These are phyloP conservation scores for Stagonosporopsis cucurbitacearum DNA, from an alignment of 2,329 filamentous ascomycete species.

Conservation along the genomic window DNA sequence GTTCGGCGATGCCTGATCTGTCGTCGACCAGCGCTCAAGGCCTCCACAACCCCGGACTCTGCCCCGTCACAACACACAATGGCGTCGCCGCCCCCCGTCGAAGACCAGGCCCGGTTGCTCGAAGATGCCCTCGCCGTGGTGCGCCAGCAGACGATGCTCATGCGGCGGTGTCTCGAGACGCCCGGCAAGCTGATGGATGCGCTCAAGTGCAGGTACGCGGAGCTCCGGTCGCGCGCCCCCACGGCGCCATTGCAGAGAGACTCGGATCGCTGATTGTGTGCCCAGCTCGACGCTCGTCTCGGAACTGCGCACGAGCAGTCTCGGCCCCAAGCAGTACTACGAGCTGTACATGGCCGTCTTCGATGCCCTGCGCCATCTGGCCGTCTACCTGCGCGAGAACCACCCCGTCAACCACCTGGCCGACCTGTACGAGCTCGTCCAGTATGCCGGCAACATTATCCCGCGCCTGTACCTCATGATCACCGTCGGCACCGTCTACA, in stretches of 20 bases:
- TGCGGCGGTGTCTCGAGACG: slow-evolving; percentile 97
- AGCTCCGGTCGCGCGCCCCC: slow-evolving; percentile 1
- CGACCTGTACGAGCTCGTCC: slow-evolving; percentile 95
- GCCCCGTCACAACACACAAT: slow-evolving; percentile 41
- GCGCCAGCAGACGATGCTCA: slow-evolving; percentile 93
- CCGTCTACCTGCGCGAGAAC: slow-evolving; percentile 94
- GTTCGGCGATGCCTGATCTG: slow-evolving; percentile 25
- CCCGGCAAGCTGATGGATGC: slow-evolving; percentile 99
- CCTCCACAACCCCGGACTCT: slow-evolving; percentile 40
- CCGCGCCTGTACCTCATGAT: slow-evolving; percentile 98
- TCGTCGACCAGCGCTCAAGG: slow-evolving; percentile 25
- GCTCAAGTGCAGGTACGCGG: slow-evolving; percentile 90
- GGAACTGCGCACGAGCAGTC: slow-evolving; percentile 94
- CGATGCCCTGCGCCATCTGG: slow-evolving; percentile 94
- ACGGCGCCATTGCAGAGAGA: slow-evolving; percentile 1
- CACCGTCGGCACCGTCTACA: slow-evolving; percentile 98
- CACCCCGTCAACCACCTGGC: slow-evolving; percentile 98
- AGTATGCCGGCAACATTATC: slow-evolving; percentile 98
- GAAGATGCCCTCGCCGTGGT: slow-evolving; percentile 97
- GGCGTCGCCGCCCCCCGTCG: slow-evolving; percentile 58
- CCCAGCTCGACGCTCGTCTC: slow-evolving; percentile 93
- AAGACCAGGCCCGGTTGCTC: slow-evolving; percentile 80
- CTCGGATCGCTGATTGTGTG: slow-evolving; percentile 20
- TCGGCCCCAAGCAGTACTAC: slow-evolving; percentile 99
- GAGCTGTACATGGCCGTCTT: slow-evolving; percentile 99